phyloP scores from a whole-genome alignment of 2,329 filamentous ascomycete species.

The Neoscytalidium dimidiatum region DNA sequence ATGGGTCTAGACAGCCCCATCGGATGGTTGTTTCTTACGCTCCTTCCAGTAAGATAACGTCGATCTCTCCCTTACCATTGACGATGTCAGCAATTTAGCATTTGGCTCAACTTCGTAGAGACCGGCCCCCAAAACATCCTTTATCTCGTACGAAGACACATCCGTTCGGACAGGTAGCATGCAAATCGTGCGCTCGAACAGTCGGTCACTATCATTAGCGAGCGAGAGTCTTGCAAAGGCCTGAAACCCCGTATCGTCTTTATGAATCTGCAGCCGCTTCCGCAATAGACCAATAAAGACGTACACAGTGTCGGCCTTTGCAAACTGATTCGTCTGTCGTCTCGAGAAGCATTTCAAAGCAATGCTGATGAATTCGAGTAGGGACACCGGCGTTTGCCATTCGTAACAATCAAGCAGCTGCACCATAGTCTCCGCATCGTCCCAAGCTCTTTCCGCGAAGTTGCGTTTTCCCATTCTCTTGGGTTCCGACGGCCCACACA shows the following conservation, averaged over 20 bases:
- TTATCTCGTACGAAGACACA: background rate
- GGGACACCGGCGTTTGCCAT: background rate
- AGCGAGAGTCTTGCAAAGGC: slow-evolving; percentile 8
- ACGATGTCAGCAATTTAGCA: background rate
- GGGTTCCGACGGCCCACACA: background rate
- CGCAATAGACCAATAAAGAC: background rate
- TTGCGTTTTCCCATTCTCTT: slow-evolving; percentile 2
- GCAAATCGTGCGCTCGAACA: background rate
- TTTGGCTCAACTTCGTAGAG: background rate
- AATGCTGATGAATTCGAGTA: slow-evolving; percentile 2
- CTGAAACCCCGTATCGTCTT: background rate
- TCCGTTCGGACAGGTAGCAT: background rate
- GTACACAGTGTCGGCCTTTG: background rate
- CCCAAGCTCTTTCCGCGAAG: slow-evolving; percentile 13
- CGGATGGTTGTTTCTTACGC: slow-evolving; percentile 36
- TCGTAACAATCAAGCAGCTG: slow-evolving; percentile 12
- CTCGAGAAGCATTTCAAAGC: slow-evolving; percentile 1
- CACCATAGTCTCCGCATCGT: background rate
- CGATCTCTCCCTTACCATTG: background rate
- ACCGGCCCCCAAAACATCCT: background rate
- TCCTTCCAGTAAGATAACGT: slow-evolving; percentile 21
- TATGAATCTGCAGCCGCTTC: background rate
- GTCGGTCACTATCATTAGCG: background rate
- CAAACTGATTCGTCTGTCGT: background rate
- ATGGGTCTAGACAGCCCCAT: slow-evolving; percentile 35